These are phyloP conservation scores for Ceratocystis cubensis DNA, from an alignment of 2,329 filamentous ascomycete species.

Conservation along the genomic window DNA sequence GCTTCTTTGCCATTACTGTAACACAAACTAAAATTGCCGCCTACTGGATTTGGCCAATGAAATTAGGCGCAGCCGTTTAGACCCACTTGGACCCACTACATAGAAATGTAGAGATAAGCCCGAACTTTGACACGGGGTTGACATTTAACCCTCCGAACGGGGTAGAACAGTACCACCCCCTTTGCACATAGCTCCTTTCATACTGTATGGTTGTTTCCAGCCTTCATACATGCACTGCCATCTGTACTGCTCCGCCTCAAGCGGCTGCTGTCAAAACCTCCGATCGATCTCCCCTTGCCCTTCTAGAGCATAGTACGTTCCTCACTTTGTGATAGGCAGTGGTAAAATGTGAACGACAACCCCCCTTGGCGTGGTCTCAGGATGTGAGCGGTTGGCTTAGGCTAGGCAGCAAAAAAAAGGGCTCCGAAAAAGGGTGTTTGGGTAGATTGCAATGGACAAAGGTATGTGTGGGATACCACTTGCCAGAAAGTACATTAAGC, in stretches of 20 bases:
- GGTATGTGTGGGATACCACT: too few relatives aligned
- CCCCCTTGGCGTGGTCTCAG: not conserved
- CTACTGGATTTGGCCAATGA: not conserved
- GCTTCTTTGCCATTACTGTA: not conserved
- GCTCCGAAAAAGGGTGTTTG: too few relatives aligned
- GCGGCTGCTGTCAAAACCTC: not conserved
- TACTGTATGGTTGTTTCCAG: too few relatives aligned
- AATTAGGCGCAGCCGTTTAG: too few relatives aligned
- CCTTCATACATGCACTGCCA: too few relatives aligned
- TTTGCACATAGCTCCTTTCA: too few relatives aligned
- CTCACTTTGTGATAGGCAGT: not conserved
- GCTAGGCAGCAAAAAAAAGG: not conserved
- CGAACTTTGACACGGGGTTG: not conserved
- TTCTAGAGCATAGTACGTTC: not conserved
- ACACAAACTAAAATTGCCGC: not conserved
- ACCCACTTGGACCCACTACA: too few relatives aligned
- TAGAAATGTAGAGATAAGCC: too few relatives aligned
- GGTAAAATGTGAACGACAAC: not conserved
- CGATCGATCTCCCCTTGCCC: not conserved
- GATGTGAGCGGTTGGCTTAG: not conserved
- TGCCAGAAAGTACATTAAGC: too few relatives aligned
- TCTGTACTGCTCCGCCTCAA: not conserved
- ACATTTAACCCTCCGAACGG: too few relatives aligned
- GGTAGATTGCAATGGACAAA: too few relatives aligned
- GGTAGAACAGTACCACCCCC: too few relatives aligned